phyloP scores from a whole-genome alignment of 257 asterid genomes.

The Salvia rosmarinus region DNA sequence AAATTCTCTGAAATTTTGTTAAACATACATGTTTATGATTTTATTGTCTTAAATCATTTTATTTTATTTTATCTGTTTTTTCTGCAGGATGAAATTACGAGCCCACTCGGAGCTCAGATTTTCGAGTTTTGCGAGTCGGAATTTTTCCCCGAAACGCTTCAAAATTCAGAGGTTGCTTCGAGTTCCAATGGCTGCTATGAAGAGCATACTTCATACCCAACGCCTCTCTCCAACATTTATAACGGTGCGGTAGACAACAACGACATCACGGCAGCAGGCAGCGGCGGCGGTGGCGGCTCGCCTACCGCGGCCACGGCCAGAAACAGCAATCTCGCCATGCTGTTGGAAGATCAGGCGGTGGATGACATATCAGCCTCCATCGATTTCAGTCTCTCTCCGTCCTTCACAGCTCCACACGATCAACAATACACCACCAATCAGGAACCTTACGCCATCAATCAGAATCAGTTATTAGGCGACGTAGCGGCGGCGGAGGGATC shows the following conservation, averaged over 20 bases:
- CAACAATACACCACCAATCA: conserved; percentile 49
- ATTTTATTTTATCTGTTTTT: too few species aligned
- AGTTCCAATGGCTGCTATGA: conserved; percentile 77
- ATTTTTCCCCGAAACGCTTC: conserved; percentile 61
- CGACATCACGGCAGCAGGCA: conserved; percentile 25
- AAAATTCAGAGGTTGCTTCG: conserved; percentile 73
- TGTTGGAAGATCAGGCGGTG: conserved; percentile 58
- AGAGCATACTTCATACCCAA: conserved; percentile 57
- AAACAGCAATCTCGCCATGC: conserved; percentile 26
- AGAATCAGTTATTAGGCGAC: conserved; percentile 28
- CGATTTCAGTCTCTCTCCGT: conserved; percentile 61
- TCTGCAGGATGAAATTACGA: conserved; percentile 77
- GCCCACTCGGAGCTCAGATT: conserved; percentile 71
- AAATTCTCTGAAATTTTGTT: neutral
- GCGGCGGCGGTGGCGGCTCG: too few species aligned
- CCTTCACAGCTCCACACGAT: conserved; percentile 41
- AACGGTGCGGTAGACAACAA: conserved; percentile 20
- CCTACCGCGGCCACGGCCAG: neutral
- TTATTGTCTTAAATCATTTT: too few species aligned
- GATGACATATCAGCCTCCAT: conserved; percentile 81
- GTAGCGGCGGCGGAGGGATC: conserved; percentile 35
- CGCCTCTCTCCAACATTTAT: conserved; percentile 41
- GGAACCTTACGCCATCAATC: conserved; percentile 48
- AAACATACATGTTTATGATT: neutral
- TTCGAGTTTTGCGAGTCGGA: conserved; percentile 75